Conservation (phyloP, 192 early-diverging fungal species). For the Umbelopsis vinacea region DNA sequence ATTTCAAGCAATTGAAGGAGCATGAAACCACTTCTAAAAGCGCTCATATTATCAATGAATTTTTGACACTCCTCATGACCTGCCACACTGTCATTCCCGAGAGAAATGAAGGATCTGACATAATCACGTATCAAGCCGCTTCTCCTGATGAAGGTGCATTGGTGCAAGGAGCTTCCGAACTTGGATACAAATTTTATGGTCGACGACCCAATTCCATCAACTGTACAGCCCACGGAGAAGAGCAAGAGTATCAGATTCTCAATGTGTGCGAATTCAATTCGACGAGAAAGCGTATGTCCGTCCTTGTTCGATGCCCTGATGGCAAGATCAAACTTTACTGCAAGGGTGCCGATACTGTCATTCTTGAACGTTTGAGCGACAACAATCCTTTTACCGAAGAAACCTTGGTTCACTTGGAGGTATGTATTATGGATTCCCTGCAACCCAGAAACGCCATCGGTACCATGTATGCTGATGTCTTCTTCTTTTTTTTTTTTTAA, state of each 20-base stretch:
- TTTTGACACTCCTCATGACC: constrained; percentile 85
- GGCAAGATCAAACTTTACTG: constrained; percentile 89
- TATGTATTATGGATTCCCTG: constrained; percentile 5
- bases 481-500: constrained; percentile 22
- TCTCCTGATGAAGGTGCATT: constrained; percentile 98
- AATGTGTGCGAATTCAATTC: constrained; percentile 99
- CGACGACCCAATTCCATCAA: constrained; percentile 65
- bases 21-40: constrained; percentile 63
- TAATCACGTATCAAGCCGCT: constrained; percentile 91
- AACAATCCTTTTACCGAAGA: constrained; percentile 72
- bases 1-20: constrained; percentile 64
- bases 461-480: neutral
- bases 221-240: constrained; percentile 44
- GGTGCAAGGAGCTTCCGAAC: constrained; percentile 71
- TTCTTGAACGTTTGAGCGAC: constrained; percentile 84
- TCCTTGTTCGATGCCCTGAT: constrained; percentile 85
- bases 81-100: constrained; percentile 99
- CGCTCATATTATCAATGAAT: constrained; percentile 79
- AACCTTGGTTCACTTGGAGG: constrained; percentile 79
- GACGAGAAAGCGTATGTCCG: constrained; percentile 98
- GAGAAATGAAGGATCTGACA: constrained; percentile 56
- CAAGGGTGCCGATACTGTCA: constrained; percentile 98
- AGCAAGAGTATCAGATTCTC: constrained; percentile 85
- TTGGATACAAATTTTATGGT: constrained; percentile 72
- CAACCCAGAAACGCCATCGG: neutral